These are phyloP conservation scores for Aspergillus sp. DNA, from an alignment of 2,329 filamentous ascomycete genomes.

Conservation along the genomic window DNA sequence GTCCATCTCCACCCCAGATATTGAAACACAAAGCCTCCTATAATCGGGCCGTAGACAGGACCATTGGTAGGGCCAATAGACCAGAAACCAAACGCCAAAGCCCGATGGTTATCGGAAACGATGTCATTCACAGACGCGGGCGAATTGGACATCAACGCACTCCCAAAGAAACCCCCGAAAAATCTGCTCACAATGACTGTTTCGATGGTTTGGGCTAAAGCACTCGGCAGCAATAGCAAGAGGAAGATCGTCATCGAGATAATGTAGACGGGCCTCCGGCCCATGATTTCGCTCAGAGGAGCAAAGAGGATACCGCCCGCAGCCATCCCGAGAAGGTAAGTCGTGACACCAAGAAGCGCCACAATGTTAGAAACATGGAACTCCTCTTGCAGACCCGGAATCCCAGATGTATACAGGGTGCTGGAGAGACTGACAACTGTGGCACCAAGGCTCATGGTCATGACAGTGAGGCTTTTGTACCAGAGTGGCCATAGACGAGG, in stretches of 20 bases:
- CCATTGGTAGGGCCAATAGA: conserved; percentile 77
- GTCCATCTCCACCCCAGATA: conserved; percentile 78
- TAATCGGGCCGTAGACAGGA: conserved; percentile 56
- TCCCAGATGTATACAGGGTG: conserved; percentile 67
- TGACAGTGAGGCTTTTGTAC: too few relatives aligned
- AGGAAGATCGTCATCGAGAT: conserved; percentile 55
- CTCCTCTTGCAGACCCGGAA: conserved; percentile 58
- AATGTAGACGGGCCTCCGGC: conserved; percentile 52
- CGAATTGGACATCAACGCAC: conserved; percentile 73
- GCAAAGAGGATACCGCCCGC: conserved; percentile 63
- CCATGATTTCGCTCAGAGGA: conserved; percentile 48
- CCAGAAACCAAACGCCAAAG: conserved; percentile 76
- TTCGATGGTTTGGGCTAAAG: conserved; percentile 56
- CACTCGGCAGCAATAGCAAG: conserved; percentile 62
- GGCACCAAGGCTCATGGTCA: too few relatives aligned
- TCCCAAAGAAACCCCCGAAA: conserved; percentile 63
- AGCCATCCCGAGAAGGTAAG: conserved; percentile 67
- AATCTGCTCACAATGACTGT: conserved; percentile 65
- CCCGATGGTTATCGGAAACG: conserved; percentile 65
- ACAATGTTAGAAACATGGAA: conserved; percentile 52
- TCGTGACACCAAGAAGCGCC: conserved; percentile 65
- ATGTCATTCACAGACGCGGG: conserved; percentile 79
- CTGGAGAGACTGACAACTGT: too few relatives aligned
- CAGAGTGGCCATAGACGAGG: too few relatives aligned
- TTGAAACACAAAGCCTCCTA: conserved; percentile 68